phyloP scores from a whole-genome alignment of 116 monocot species.

The Phalaenopsis hybrid region DNA sequence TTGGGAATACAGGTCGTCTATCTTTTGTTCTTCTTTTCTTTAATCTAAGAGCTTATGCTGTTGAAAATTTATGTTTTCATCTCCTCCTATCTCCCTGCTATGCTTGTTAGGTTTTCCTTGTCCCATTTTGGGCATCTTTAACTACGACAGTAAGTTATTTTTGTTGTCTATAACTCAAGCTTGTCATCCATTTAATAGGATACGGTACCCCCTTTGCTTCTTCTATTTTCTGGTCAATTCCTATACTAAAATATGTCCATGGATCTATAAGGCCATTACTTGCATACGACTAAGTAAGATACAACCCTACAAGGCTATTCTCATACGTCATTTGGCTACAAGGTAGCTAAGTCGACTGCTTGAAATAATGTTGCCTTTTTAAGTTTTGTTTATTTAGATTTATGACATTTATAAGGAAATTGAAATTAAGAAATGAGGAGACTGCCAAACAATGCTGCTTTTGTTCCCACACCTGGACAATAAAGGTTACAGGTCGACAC shows the following conservation, averaged over 20 bases:
- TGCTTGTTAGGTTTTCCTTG: background rate
- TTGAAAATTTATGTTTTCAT: background rate
- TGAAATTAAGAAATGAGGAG: too few species aligned
- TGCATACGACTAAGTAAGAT: background rate
- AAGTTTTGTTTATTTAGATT: too few species aligned
- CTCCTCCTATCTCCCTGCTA: background rate
- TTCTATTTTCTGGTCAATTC: background rate
- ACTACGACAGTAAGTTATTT: too few species aligned
- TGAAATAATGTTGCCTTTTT: background rate
- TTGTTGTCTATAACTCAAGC: too few species aligned
- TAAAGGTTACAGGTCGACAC: too few species aligned
- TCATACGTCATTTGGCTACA: background rate
- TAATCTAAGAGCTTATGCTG: background rate
- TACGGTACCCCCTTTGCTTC: background rate
- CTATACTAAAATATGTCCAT: background rate
- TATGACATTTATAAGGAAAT: too few species aligned
- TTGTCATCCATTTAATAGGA: too few species aligned
- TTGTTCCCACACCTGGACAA: too few species aligned
- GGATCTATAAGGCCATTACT: background rate
- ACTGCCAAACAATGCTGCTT: too few species aligned
- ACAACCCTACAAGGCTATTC: background rate
- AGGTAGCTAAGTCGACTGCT: background rate
- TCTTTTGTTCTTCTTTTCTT: background rate
- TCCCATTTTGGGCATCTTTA: background rate
- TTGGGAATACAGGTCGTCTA: constrained; percentile 89